These are phyloP conservation scores for Nakaseomyces bracarensis DNA, from an alignment of 1,139 yeast genomes.

Conservation along the genomic window DNA sequence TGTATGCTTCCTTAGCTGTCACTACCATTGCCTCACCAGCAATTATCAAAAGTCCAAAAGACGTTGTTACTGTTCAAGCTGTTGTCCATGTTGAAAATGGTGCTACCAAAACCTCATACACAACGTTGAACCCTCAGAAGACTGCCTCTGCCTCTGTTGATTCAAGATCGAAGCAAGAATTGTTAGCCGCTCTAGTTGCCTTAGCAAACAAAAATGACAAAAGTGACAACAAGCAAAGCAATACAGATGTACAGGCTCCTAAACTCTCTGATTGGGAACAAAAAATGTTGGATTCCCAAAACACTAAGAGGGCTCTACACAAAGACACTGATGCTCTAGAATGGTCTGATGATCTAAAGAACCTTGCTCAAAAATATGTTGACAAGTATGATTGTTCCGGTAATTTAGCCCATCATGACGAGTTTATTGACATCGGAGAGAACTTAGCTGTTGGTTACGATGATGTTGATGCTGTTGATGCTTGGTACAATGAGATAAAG, in stretches of 20 bases:
- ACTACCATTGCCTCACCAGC: constrained; percentile 33
- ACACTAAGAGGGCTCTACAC: constrained; percentile 58
- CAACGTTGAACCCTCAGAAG: background rate
- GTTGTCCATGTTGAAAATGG: constrained; percentile 26
- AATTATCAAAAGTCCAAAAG: constrained; percentile 16
- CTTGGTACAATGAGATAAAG: constrained; percentile 73
- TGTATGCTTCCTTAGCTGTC: constrained; percentile 26
- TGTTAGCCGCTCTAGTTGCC: background rate
- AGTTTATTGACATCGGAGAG: constrained; percentile 47
- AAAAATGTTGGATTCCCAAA: constrained; percentile 47
- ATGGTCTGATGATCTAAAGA: constrained; percentile 58
- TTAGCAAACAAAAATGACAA: constrained; percentile 2
- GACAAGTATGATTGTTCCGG: constrained; percentile 63
- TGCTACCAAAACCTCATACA: constrained; percentile 25
- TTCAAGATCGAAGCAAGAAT: background rate
- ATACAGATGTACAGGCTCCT: background rate
- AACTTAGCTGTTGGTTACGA: constrained; percentile 71
- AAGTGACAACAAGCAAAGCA: background rate
- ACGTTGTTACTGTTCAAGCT: background rate
- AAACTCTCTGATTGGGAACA: constrained; percentile 1
- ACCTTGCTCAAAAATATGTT: constrained; percentile 63
- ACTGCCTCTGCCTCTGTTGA: constrained; percentile 9
- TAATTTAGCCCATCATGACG: constrained; percentile 30
- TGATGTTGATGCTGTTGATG: constrained; percentile 55
- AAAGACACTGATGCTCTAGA: constrained; percentile 43